These are phyloP conservation scores for Ascoidea rubescens DNA, from an alignment of 805 yeast genomes.

Conservation along the genomic window DNA sequence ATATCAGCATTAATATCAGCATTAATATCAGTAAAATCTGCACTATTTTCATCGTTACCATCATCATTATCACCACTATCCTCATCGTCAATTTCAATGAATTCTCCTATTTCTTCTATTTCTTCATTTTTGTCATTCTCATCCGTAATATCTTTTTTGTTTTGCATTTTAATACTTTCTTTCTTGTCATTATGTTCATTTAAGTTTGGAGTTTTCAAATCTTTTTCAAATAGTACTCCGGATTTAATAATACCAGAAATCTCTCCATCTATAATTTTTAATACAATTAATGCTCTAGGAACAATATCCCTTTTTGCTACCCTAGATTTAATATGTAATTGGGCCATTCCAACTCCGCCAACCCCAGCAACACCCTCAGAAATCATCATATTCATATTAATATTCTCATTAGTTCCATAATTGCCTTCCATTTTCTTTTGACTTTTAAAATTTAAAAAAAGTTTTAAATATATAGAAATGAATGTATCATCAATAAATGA, in stretches of 20 bases:
- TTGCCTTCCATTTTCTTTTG: conserved; percentile 7
- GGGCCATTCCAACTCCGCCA: conserved; percentile 5
- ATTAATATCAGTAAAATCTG: neutral
- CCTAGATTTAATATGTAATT: conserved; percentile 20
- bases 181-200: neutral
- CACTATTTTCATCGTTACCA: neutral
- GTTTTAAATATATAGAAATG: conserved; percentile 41
- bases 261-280: conserved; percentile 2
- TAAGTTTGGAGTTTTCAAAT: no score
- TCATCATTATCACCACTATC: neutral
- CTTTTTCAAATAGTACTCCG: neutral
- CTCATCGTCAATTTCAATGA: neutral
- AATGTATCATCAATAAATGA: conserved; percentile 61
- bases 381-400: neutral
- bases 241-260: neutral
- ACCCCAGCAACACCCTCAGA: conserved; percentile 1
- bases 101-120: conserved; percentile 5
- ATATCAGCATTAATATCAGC: neutral
- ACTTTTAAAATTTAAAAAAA: conserved; percentile 19
- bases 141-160: conserved; percentile 3
- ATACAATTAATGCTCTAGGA: conserved; percentile 16
- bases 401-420: conserved; percentile 1
- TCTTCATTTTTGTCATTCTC: conserved; percentile 4
- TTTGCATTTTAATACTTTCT: neutral
- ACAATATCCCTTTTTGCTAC: conserved; percentile 37